Evolutionary conservation across 2,329 filamentous ascomycete genomes (phyloP).

Genomic region (Xylariaceae sp.): DNA sequence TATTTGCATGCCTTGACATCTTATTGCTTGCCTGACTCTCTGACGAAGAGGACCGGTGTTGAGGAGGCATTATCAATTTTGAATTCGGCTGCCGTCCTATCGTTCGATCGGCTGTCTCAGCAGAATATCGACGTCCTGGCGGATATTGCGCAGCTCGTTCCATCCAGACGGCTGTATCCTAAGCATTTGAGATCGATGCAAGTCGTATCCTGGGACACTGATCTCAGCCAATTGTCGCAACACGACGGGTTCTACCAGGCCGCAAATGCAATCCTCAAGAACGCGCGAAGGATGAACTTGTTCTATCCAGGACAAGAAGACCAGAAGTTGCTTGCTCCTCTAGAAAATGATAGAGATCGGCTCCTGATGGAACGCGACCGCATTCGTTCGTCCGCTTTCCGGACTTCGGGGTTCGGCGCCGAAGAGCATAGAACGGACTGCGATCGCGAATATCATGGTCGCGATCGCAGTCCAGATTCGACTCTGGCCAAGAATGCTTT

Average conservation of each 20-base stretch:
- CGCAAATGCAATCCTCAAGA: not conserved
- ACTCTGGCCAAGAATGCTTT: conserved; percentile 1
- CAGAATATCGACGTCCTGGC: not conserved
- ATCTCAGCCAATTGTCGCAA: conserved; percentile 3
- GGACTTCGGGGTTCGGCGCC: conserved; percentile 8
- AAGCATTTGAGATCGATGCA: conserved; percentile 2
- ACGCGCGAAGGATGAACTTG: not conserved
- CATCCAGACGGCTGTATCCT: conserved; percentile 7
- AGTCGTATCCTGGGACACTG: not conserved
- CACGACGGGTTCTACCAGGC: conserved; percentile 3
- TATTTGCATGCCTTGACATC: conserved; percentile 56
- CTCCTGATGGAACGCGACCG: conserved; percentile 7
- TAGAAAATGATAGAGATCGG: not conserved
- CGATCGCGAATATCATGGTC: conserved; percentile 2
- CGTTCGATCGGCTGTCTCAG: conserved; percentile 1
- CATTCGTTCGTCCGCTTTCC: conserved; percentile 10
- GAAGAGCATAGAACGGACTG: conserved; percentile 7
- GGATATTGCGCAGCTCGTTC: not conserved
- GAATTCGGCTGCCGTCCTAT: conserved; percentile 31
- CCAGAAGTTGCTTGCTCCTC: not conserved
- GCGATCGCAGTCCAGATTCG: conserved; percentile 7
- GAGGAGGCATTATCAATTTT: conserved; percentile 53
- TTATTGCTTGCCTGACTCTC: conserved; percentile 47
- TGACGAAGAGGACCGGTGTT: conserved; percentile 54
- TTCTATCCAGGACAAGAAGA: conserved; percentile 9